Evolutionary conservation across 2,329 filamentous ascomycete genomes (phyloP).

Genomic region (Alternaria ventricosa): DNA sequence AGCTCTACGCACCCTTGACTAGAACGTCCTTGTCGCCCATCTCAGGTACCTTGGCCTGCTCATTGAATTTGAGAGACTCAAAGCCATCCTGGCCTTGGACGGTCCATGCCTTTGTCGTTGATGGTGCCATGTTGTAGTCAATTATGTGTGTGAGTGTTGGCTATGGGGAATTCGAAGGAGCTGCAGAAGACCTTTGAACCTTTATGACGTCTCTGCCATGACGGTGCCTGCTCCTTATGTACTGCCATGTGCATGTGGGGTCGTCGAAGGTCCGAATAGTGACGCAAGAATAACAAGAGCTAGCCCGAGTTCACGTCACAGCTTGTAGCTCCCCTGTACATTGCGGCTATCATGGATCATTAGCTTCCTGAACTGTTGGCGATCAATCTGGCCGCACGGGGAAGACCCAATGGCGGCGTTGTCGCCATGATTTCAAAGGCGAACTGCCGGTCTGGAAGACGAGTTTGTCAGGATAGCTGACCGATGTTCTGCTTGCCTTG

Average conservation of each 20-base stretch:
- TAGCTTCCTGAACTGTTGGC: constrained; percentile 1
- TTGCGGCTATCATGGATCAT: constrained; percentile 2
- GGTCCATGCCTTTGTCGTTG: constrained; percentile 64
- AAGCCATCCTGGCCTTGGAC: constrained; percentile 64
- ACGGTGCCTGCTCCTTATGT: constrained; percentile 13
- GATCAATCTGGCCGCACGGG: background rate
- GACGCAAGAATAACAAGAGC: constrained; percentile 28
- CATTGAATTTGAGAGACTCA: constrained; percentile 65
- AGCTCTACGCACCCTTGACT: constrained; percentile 61
- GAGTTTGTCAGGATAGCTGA: background rate
- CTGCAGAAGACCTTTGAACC: background rate
- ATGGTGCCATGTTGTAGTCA: constrained; percentile 44
- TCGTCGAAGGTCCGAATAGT: constrained; percentile 17
- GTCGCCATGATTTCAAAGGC: background rate
- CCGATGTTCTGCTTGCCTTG: background rate
- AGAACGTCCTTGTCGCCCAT: constrained; percentile 75
- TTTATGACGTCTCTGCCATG: constrained; percentile 4
- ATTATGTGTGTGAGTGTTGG: background rate
- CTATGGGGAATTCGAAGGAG: background rate
- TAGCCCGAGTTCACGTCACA: constrained; percentile 9
- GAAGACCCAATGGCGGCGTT: background rate
- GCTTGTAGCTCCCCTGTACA: constrained; percentile 4
- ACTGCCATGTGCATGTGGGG: constrained; percentile 24
- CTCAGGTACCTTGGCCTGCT: constrained; percentile 61
- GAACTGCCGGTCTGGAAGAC: background rate